Evolutionary conservation across 257 asterid genomes (phyloP).

Genomic region (Nyctanthes arbortristis): DNA sequence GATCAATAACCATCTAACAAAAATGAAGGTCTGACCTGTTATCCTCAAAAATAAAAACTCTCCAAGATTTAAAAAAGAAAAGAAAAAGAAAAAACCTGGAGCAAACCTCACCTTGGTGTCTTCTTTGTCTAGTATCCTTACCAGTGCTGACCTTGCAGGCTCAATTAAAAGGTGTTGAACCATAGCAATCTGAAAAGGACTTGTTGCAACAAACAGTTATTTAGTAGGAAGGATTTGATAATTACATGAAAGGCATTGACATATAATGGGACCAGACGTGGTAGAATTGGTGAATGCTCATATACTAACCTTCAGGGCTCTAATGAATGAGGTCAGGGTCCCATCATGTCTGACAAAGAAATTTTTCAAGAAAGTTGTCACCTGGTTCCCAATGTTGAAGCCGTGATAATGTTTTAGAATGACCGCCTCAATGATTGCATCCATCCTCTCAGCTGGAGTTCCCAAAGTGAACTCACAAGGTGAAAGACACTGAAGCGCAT

Average conservation of each 20-base stretch:
- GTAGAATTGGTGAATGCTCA: background rate
- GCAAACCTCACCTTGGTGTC: conserved; percentile 49
- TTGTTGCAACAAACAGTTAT: conserved; percentile 19
- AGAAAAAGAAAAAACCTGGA: background rate
- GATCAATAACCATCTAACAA: conserved; percentile 3
- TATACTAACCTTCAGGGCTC: conserved; percentile 73
- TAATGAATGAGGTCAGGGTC: conserved; percentile 74
- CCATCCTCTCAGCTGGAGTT: conserved; percentile 82
- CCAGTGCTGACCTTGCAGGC: conserved; percentile 50
- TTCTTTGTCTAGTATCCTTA: conserved; percentile 38
- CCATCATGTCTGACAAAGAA: conserved; percentile 91
- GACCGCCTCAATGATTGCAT: conserved; percentile 73
- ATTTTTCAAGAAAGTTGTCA: conserved; percentile 67
- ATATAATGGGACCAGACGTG: conserved; percentile 14
- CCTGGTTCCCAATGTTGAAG: conserved; percentile 71
- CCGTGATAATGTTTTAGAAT: conserved; percentile 56
- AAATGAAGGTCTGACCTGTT: conserved; percentile 5
- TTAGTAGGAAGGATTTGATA: conserved; percentile 13
- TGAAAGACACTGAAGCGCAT: conserved; percentile 52
- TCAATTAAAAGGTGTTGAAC: conserved; percentile 62
- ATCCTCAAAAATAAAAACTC: conserved; percentile 21
- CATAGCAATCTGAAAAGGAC: conserved; percentile 62
- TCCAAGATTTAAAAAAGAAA: conserved; percentile 7
- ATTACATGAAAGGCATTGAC: conserved; percentile 23
- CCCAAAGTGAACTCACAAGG: conserved; percentile 65